Conservation (phyloP, 2,329 filamentous ascomycete species). For the Pyricularia grisea region DNA sequence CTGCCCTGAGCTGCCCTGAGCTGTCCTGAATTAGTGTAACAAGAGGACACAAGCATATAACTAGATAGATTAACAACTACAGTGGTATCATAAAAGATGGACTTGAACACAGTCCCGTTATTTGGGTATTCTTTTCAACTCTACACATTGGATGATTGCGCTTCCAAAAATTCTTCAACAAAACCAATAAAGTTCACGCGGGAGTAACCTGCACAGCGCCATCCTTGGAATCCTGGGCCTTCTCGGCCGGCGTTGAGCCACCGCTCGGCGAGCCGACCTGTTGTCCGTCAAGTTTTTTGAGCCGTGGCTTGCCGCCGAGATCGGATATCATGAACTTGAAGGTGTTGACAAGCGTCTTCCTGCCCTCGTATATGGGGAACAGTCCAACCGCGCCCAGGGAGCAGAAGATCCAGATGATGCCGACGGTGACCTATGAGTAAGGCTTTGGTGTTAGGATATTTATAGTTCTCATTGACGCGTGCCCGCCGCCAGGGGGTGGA, state of each 20-base stretch:
- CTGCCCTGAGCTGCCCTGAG: no score
- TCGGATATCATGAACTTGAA: not conserved
- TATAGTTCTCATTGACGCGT: no score
- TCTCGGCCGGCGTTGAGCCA: not conserved
- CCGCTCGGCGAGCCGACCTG: not conserved
- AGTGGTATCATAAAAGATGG: no score
- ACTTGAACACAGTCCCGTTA: no score
- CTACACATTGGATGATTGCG: not conserved
- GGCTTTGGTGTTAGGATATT: not conserved
- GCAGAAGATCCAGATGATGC: slow-evolving; percentile 72
- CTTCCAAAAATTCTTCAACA: not conserved
- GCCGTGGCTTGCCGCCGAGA: not conserved
- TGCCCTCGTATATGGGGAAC: slow-evolving; percentile 75
- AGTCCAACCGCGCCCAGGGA: slow-evolving; percentile 65
- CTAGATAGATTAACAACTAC: no score
- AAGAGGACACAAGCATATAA: no score
- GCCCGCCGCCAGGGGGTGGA: no score
- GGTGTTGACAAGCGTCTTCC: not conserved
- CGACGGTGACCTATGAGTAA: slow-evolving; percentile 44
- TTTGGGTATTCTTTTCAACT: not conserved
- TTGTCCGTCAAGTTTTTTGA: not conserved
- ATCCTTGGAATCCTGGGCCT: not conserved
- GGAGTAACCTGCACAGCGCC: not conserved
- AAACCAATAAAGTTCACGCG: not conserved
- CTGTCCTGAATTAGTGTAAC: no score